phyloP scores from a whole-genome alignment of 2,329 filamentous ascomycete species.

The Fusarium setosum region DNA sequence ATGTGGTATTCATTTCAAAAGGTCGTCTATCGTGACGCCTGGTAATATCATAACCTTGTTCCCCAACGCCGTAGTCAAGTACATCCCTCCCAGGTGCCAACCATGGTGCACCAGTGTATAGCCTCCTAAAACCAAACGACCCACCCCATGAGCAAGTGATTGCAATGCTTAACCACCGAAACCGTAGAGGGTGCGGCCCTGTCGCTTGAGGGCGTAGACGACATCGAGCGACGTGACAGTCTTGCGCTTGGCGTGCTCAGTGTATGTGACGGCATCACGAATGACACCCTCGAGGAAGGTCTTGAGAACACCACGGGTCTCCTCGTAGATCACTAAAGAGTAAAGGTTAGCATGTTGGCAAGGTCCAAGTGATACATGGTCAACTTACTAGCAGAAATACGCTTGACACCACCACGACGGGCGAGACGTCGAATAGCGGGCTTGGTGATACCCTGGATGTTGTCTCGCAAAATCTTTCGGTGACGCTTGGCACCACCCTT shows the following conservation, averaged over 20 bases:
- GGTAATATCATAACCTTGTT: constrained; percentile 45
- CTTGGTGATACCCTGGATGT: constrained; percentile 99
- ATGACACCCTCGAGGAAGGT: constrained; percentile 83
- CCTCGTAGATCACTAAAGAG: constrained; percentile 76
- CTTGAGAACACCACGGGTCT: constrained; percentile 82
- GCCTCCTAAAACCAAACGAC: constrained; percentile 24
- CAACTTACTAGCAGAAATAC: constrained; percentile 91
- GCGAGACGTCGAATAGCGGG: constrained; percentile 98
- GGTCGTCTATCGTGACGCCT: constrained; percentile 52
- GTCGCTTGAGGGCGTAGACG: constrained; percentile 75
- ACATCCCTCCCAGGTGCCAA: constrained; percentile 34
- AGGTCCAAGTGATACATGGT: constrained; percentile 14
- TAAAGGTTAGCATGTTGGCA: constrained; percentile 20
- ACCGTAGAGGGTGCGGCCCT: constrained; percentile 84
- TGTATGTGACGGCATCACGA: constrained; percentile 82
- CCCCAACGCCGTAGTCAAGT: constrained; percentile 48
- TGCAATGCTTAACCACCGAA: constrained; percentile 79
- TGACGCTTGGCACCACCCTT: constrained; percentile 99
- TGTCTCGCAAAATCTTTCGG: constrained; percentile 99
- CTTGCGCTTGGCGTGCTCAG: constrained; percentile 85
- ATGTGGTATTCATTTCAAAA: constrained; percentile 46
- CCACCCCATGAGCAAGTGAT: constrained; percentile 11
- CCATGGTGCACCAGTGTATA: constrained; percentile 27
- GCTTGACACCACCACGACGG: constrained; percentile 99
- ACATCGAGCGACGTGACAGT: constrained; percentile 78